Base-by-base conservation (phyloP, 805 yeast species). In the Yarrowia osloensis region DNA sequence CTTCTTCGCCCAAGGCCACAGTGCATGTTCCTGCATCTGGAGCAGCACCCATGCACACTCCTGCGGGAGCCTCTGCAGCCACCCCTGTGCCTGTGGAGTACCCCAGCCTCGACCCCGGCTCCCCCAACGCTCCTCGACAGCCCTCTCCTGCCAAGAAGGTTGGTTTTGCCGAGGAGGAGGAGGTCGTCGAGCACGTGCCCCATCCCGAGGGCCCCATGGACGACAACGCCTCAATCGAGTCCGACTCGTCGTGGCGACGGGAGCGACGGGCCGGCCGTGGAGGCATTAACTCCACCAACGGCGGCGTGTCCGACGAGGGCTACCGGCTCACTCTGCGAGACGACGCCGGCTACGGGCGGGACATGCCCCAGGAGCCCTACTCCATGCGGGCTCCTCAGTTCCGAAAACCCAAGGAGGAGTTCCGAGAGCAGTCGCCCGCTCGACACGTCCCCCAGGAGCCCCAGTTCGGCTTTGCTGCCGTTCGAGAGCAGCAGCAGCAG, bases 231-330 rank as follows among this genome's bases (percentile, higher is more conserved):
- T 71, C 73, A 8, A 47, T 71, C 31, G 69, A 69, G 40, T 70
- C 73, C 12, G 73, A 71, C 24, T 71, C 73, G 31, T 71, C 73
- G 33, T 71, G 71, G 71, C 66, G 69, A 29, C 49, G 68, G 19
- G 73, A 70, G 19, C 71, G 73, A 28, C 54, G 42, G 2, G 65
- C 37, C 8, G 54, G 54, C 21, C 66, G 54, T 9, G 29, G 28
- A 3, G 65, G 65, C 13, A 21, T 57, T 28, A 26, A 57, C 49
- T 39, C 63, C 29, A 46, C 52, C 54, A 61, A 61, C 33, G 66
- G 66, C 21, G 66, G 52, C 4, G 52, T 46, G 2, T 39, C 35
- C 44, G 66, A 44, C 26, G 54, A 61, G 26, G 66, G 66, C 17
- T 61, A 61, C 44, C 54, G 66, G 4, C 66, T 61, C 40, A 44